These are phyloP conservation scores for Solanum hybrid DNA, from an alignment of 305 asterid species.

Conservation along the genomic window DNA sequence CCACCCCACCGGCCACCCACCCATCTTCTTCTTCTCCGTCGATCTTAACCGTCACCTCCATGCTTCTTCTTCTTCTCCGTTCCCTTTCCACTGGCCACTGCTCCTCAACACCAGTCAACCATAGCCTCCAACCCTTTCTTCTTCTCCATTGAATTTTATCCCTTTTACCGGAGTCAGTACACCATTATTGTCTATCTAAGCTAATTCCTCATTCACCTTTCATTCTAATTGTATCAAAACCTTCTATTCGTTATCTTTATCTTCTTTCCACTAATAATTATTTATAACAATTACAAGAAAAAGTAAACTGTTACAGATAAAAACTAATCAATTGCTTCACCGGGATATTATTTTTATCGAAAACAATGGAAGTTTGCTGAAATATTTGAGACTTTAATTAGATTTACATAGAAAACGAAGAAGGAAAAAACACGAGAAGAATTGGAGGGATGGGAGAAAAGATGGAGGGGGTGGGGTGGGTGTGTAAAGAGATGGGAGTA, in stretches of 20 bases:
- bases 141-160: not conserved
- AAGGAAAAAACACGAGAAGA: not conserved
- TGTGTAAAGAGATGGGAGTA: not conserved
- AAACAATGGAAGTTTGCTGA: not conserved
- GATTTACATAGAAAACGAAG: too few species aligned
- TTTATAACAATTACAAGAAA: too few species aligned
- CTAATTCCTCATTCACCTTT: not conserved
- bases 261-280: too few species aligned
- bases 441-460: not conserved
- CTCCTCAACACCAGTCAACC: not conserved
- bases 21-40: not conserved
- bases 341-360: not conserved
- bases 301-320: too few species aligned
- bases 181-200: not conserved
- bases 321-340: not conserved
- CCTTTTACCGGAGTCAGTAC: not conserved
- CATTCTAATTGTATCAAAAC: not conserved
- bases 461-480: not conserved
- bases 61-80: not conserved
- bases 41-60: not conserved
- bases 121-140: not conserved
- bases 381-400: not conserved
- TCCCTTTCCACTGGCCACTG: not conserved
- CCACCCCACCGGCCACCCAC: not conserved
- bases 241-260: too few species aligned